Conservation (phyloP, 176 grass and related monocot species). For the Carex pumila region DNA sequence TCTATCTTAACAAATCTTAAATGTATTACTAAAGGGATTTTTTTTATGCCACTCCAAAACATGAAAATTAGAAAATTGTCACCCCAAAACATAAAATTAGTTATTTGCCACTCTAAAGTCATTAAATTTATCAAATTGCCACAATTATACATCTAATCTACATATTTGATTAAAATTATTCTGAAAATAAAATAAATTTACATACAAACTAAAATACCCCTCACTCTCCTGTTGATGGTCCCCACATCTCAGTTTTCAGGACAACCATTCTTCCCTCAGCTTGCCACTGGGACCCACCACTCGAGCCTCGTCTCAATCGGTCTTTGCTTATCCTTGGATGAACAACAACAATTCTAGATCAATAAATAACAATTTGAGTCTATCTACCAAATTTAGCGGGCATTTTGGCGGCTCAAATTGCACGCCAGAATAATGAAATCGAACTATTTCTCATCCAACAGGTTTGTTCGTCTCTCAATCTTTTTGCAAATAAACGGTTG, state of each 20-base stretch:
- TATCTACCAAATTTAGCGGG: constrained; percentile 29
- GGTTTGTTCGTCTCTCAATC: constrained; percentile 27
- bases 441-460: constrained; percentile 61
- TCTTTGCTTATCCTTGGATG: constrained; percentile 65
- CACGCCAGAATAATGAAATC: constrained; percentile 55
- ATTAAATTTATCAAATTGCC: too few species aligned
- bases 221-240: too few species aligned
- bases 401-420: constrained; percentile 54
- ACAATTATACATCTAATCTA: too few species aligned
- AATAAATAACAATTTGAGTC: constrained; percentile 27
- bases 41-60: too few species aligned
- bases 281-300: background rate
- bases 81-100: too few species aligned
- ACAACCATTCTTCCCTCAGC: background rate
- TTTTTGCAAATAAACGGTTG: background rate
- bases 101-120: too few species aligned
- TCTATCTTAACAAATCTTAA: too few species aligned
- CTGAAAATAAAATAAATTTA: too few species aligned
- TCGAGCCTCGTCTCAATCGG: constrained; percentile 57
- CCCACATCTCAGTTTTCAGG: background rate
- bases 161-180: too few species aligned
- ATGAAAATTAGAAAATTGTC: too few species aligned
- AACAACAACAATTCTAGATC: constrained; percentile 46
- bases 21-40: too few species aligned
- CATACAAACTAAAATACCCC: too few species aligned